phyloP scores from a whole-genome alignment of 495 filamentous ascomycete species.

The Apodospora peruviana region DNA sequence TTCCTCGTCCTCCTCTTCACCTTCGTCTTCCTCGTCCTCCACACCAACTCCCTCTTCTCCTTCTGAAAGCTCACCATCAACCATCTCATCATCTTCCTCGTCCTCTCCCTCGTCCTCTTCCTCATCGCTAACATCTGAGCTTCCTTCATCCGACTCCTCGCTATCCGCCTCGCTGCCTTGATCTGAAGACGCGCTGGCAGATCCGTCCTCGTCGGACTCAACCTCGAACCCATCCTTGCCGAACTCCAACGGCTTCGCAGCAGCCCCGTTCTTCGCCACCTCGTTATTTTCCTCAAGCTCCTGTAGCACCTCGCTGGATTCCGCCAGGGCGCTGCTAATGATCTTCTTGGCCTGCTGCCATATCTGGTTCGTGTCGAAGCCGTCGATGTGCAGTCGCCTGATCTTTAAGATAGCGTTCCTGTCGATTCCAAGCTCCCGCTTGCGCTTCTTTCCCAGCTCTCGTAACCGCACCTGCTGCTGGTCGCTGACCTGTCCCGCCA shows the following conservation, averaged over 20 bases:
- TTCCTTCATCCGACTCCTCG: constrained; percentile 36
- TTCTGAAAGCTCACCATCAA: constrained; percentile 15
- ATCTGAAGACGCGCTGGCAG: constrained; percentile 12
- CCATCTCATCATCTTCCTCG: constrained; percentile 19
- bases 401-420: constrained; percentile 54
- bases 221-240: constrained; percentile 46
- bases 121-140: constrained; percentile 34
- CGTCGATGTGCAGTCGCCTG: constrained; percentile 75
- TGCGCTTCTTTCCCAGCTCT: constrained; percentile 59
- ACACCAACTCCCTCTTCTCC: constrained; percentile 22
- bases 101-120: constrained; percentile 34
- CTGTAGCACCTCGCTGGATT: constrained; percentile 43
- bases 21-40: constrained; percentile 23
- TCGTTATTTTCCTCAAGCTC: constrained; percentile 36
- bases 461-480: constrained; percentile 55
- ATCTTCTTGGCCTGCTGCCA: constrained; percentile 91
- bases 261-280: constrained; percentile 18
- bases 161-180: constrained; percentile 26
- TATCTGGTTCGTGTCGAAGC: constrained; percentile 82
- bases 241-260: constrained; percentile 28
- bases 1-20: constrained; percentile 23
- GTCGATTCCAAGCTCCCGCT: constrained; percentile 39
- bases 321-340: constrained; percentile 44
- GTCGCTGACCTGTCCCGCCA: constrained; percentile 63
- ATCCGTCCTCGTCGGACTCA: constrained; percentile 31